Evolutionary conservation across 192 early-diverging fungal species (phyloP).

Genomic region (Glomus cerebriforme): DNA sequence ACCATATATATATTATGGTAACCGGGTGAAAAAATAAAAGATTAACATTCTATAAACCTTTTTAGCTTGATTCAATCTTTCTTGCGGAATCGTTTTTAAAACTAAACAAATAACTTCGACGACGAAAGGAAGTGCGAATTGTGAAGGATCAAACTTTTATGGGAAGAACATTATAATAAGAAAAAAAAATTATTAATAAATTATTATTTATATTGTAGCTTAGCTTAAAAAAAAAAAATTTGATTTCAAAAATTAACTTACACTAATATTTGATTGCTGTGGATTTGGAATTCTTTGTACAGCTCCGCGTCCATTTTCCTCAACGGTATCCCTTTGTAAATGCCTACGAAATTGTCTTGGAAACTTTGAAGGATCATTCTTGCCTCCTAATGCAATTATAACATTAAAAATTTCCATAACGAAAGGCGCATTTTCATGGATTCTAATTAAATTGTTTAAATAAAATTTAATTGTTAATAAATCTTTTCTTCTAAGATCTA

Average conservation of each 20-base stretch:
- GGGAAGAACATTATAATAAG: not conserved
- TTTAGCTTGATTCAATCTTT: constrained; percentile 23
- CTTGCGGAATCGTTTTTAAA: constrained; percentile 21
- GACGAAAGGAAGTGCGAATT: constrained; percentile 21
- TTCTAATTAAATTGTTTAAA: constrained; percentile 10
- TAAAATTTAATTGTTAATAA: not conserved
- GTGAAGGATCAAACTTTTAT: constrained; percentile 14
- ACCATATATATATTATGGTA: not conserved
- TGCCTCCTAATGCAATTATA: constrained; percentile 24
- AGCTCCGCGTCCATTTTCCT: not conserved
- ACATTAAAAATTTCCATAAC: constrained; percentile 12
- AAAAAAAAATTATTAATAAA: not conserved
- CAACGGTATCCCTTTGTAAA: not conserved
- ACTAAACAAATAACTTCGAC: constrained; percentile 17
- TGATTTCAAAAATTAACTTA: not conserved
- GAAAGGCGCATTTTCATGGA: not conserved
- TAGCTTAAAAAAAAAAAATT: not conserved
- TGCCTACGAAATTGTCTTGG: constrained; percentile 29
- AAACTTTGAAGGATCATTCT: constrained; percentile 17
- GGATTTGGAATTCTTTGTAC: not conserved
- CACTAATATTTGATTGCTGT: not conserved
- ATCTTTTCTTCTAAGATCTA: not conserved
- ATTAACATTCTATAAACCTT: not conserved
- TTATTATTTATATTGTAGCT: not conserved
- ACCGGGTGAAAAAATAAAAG: not conserved